Base-by-base conservation (phyloP, 495 filamentous ascomycete species). In the Annulohypoxylon stygium region DNA sequence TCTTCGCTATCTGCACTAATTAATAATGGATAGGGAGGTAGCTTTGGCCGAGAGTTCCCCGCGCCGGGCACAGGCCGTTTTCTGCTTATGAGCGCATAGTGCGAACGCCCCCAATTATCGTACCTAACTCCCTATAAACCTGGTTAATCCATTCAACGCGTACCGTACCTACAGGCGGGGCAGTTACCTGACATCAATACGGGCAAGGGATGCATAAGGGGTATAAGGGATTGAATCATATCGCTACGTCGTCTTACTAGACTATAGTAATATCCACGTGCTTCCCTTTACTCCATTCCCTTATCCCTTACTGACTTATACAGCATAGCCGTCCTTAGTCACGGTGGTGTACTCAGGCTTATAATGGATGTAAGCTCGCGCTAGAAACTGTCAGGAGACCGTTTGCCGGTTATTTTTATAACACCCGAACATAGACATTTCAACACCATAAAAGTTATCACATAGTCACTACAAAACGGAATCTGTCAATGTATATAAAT, bases 1-100 rank as follows among this genome's bases (percentile, higher is more conserved):
- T 45, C 54, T 71, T 65, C 69, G 54, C 61, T 43, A 39, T 39
- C 30, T 30, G 30, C 30, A 30, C 30, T 30, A 30, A 30, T 30
- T 6, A 30, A 30, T 6, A 30, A 30, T 30, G 2, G 30, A 30
- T 30, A 30, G 30, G 3, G 5, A 7, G 36, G 53, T 59, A 53
- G 41, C 47, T 36, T 26, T 41, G 30, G 16, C 50, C 20, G 34
- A 70, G 45, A 70, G 45, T 65, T 71, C 68, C 68, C 68, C 68
- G 68, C 68, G 61, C 61, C 54, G 61, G 61, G 54, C 61, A 61
- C 59, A 65, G 54, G 67, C 23, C 64, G 58, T 41, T 39, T 60
- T 62, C 62, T 48, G 30, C 30, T 4, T 58, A 54, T 66, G 64
- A 60, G n/a, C 53, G 36, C 39, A 60, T 59, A 60, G 33, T n/a